A percentile compares a stretch with the other conserved stretches of the same genome.
phyloP scores from a whole-genome alignment of 2,329 filamentous ascomycete species.

The Fusarium succisae region DNA sequence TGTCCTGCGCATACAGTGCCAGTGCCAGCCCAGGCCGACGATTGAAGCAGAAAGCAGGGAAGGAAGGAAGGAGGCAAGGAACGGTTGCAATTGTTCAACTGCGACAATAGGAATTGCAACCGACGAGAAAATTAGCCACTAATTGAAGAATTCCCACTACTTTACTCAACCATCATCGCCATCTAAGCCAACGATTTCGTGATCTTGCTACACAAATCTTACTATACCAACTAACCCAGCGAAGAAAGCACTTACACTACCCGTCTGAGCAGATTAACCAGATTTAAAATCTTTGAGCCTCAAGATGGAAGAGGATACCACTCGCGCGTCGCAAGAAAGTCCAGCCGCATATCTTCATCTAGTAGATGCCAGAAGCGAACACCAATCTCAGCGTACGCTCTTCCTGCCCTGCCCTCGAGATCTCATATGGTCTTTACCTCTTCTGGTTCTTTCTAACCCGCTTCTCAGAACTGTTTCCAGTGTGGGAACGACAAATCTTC shows the following conservation, averaged over 20 bases:
- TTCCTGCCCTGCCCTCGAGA: neutral
- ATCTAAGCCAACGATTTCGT: neutral
- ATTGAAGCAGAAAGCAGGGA: neutral
- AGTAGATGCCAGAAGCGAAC: slow-evolving; percentile 35
- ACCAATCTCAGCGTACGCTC: slow-evolving; percentile 42
- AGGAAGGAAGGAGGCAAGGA: slow-evolving; percentile 7
- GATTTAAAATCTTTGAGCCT: neutral
- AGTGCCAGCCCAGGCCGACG: neutral
- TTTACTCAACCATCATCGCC: neutral
- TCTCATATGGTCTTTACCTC: slow-evolving; percentile 8
- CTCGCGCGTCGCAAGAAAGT: slow-evolving; percentile 6
- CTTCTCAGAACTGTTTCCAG: slow-evolving; percentile 40
- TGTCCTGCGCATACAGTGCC: neutral
- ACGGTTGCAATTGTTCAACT: slow-evolving; percentile 6
- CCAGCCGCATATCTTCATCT: slow-evolving; percentile 43
- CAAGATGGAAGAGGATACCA: slow-evolving; percentile 32
- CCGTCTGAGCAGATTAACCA: slow-evolving; percentile 16
- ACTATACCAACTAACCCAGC: neutral
- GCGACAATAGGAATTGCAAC: slow-evolving; percentile 1
- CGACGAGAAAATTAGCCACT: neutral
- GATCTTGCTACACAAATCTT: slow-evolving; percentile 4
- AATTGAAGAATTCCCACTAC: neutral
- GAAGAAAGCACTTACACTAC: slow-evolving; percentile 30
- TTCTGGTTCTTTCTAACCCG: slow-evolving; percentile 19
- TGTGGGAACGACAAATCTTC: slow-evolving; percentile 46